These are phyloP conservation scores for Syncephalis fuscata DNA, from an alignment of 371 early-diverging fungal genomes.

Conservation along the genomic window DNA sequence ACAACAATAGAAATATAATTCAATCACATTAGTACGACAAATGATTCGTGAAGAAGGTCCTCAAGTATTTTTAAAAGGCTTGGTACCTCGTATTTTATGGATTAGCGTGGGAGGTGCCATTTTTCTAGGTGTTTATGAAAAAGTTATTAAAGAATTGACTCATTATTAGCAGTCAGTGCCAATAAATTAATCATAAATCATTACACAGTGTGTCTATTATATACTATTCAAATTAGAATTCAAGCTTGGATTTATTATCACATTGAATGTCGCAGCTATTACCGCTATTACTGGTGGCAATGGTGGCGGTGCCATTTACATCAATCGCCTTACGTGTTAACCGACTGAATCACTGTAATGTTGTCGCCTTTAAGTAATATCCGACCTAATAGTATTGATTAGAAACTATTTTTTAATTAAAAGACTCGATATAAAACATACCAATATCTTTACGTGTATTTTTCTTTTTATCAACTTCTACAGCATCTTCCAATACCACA, in stretches of 20 bases:
- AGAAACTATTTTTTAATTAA: not conserved
- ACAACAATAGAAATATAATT: not conserved
- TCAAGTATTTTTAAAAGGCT: conserved; percentile 61
- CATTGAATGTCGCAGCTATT: not conserved
- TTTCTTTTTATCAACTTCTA: conserved; percentile 64
- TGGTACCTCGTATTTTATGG: conserved; percentile 90
- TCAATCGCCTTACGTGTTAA: conserved; percentile 10
- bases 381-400: conserved; percentile 31
- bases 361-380: conserved; percentile 86
- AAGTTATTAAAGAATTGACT: conserved; percentile 25
- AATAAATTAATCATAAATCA: no score
- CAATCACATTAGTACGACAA: conserved; percentile 33
- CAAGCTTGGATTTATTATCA: no score
- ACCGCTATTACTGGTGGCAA: no score
- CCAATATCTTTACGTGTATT: conserved; percentile 42
- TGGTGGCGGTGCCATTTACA: no score
- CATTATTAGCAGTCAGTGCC: no score
- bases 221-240: no score
- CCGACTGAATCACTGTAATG: conserved; percentile 50
- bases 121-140: conserved; percentile 90
- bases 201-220: no score
- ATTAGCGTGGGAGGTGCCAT: conserved; percentile 88
- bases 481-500: conserved; percentile 78
- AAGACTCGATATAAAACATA: conserved; percentile 5
- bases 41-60: conserved; percentile 71